Conservation (phyloP, 2,329 filamentous ascomycete species). For the Penicillium italicum region DNA sequence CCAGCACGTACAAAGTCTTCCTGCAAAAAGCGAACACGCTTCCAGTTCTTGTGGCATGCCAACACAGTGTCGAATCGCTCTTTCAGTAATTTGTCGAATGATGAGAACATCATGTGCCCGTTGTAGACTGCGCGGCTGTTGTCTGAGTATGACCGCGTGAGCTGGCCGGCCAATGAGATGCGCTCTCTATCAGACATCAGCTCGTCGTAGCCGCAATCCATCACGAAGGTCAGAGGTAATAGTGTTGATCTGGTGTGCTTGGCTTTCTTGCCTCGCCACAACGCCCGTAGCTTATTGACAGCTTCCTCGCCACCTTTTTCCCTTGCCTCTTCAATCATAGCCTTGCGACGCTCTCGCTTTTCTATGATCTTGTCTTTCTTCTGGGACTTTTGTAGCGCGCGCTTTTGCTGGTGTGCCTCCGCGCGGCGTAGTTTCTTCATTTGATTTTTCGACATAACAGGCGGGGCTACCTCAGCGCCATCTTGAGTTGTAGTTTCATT, state of each 20-base stretch:
- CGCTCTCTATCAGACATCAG: slow-evolving; percentile 85
- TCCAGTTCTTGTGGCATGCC: slow-evolving; percentile 74
- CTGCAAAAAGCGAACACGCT: slow-evolving; percentile 67
- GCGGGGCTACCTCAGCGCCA: slow-evolving; percentile 9
- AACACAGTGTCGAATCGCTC: slow-evolving; percentile 77
- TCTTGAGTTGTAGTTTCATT: slow-evolving; percentile 2
- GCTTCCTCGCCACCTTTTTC: slow-evolving; percentile 25
- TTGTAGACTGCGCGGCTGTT: slow-evolving; percentile 68
- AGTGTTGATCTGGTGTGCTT: slow-evolving; percentile 45
- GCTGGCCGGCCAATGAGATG: slow-evolving; percentile 75
- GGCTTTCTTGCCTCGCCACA: slow-evolving; percentile 23
- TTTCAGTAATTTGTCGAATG: slow-evolving; percentile 70
- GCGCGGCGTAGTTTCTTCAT: slow-evolving; percentile 72
- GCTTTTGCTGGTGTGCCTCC: slow-evolving; percentile 71
- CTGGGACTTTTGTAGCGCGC: slow-evolving; percentile 56
- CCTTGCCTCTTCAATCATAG: slow-evolving; percentile 35
- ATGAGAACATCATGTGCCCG: slow-evolving; percentile 70
- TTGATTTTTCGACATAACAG: slow-evolving; percentile 74
- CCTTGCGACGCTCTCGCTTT: slow-evolving; percentile 51
- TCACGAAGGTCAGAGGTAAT: slow-evolving; percentile 73
- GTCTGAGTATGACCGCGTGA: slow-evolving; percentile 85
- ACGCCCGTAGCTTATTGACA: slow-evolving; percentile 26
- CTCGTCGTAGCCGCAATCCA: slow-evolving; percentile 90
- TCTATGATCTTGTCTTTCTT: slow-evolving; percentile 56
- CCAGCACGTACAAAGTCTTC: slow-evolving; percentile 71